These are phyloP conservation scores for Pseudophaeomoniella oleicola DNA, from an alignment of 2,329 filamentous ascomycete genomes.

Conservation along the genomic window DNA sequence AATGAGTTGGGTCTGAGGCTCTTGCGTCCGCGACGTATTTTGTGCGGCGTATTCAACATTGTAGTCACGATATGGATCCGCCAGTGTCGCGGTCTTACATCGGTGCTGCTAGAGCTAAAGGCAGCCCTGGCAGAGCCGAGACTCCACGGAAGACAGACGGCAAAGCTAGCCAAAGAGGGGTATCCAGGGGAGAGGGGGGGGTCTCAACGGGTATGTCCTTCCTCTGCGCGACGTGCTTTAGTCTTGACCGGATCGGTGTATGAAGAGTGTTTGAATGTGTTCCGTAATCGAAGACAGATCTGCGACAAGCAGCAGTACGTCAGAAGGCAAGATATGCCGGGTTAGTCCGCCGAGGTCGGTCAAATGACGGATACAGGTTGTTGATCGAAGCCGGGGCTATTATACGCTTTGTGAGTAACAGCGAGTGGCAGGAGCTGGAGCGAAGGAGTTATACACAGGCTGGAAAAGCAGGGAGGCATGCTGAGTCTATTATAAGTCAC, in stretches of 20 bases:
- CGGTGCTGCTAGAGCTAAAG: slow-evolving; percentile 57
- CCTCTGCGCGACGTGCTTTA: neutral
- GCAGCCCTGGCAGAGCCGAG: slow-evolving; percentile 49
- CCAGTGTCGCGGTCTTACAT: slow-evolving; percentile 59
- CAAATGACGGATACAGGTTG: neutral
- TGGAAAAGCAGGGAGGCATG: neutral
- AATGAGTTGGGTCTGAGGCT: slow-evolving; percentile 48
- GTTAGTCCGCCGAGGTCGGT: neutral
- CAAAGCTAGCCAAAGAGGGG: neutral
- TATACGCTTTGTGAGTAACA: neutral
- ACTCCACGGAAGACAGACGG: neutral
- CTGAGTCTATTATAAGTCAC: neutral
- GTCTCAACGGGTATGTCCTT: neutral
- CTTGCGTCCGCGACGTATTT: slow-evolving; percentile 49
- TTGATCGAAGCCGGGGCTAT: neutral
- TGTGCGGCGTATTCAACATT: slow-evolving; percentile 62
- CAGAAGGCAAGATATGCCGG: neutral
- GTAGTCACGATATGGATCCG: slow-evolving; percentile 63
- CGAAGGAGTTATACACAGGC: neutral
- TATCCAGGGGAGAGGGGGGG: neutral
- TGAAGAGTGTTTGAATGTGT: slow-evolving; percentile 2
- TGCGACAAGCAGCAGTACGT: neutral
- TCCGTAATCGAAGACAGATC: neutral
- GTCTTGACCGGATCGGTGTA: slow-evolving; percentile 1
- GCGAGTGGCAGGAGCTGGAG: neutral